Conservation (phyloP, 169 alveolate genomes). For the Eimeria necatrix region DNA sequence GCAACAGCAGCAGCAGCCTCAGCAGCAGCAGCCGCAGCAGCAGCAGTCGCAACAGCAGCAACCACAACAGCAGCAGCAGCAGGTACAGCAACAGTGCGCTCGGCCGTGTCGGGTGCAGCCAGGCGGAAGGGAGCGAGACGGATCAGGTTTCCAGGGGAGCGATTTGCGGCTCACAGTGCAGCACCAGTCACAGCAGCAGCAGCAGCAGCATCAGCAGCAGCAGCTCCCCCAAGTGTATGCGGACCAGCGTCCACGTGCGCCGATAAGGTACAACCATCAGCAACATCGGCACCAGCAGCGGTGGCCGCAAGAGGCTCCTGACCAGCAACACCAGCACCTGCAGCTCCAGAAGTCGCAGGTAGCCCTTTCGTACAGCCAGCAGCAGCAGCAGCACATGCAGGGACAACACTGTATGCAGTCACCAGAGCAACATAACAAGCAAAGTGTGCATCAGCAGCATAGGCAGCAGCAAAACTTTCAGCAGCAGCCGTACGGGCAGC, state of each 20-base stretch:
- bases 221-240: not conserved
- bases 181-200: slow-evolving; percentile 1
- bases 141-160: not conserved
- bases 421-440: not conserved
- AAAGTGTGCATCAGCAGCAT: not conserved
- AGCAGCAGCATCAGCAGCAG: not conserved
- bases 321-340: slow-evolving; percentile 39
- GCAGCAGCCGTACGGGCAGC: too few relatives aligned
- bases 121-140: not conserved
- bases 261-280: not conserved
- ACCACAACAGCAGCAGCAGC: not conserved
- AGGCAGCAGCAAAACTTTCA: not conserved
- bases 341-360: slow-evolving; percentile 25
- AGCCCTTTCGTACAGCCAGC: not conserved
- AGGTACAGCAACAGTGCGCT: not conserved
- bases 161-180: not conserved
- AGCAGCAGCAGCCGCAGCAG: slow-evolving; percentile 26
- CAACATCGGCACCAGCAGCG: slow-evolving; percentile 17
- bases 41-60: not conserved
- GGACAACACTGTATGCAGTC: not conserved
- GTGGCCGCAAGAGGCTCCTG: slow-evolving; percentile 3
- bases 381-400: not conserved
- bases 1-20: not conserved
- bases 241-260: not conserved
- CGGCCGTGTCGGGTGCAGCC: not conserved